Base-by-base conservation (phyloP, 495 filamentous ascomycete species). In the Penicillium taxi region DNA sequence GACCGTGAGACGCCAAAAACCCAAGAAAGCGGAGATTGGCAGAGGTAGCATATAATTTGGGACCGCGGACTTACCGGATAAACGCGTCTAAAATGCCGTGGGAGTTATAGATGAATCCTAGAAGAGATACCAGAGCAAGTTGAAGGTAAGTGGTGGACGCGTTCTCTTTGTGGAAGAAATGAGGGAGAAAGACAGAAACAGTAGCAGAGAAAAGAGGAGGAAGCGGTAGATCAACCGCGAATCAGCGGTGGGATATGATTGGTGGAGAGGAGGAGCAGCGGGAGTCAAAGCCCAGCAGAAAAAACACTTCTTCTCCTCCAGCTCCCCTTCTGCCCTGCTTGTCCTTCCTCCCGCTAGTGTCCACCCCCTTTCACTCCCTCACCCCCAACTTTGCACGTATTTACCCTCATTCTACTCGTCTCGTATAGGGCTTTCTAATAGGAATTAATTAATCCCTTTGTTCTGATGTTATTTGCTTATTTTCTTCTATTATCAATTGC, bases 351-450 rank as follows among this genome's bases (percentile, higher is more conserved):
- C 37, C 39, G 34, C 8, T 33, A 4, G 9, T 14, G 5, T 23
- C 28, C 12, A 13, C 18, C 29, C 15, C 18, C 30, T 47, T 43
- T 34, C 37, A 26, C 35, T n/a, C n/a, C 47, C 30, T 43, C 48
- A 6, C 27, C 26, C 26, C 43, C 54, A 47, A 49, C 30, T 5
- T 32, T 26, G 12, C 22, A 11, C 6, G 45, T 68, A 42, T 63
- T 65, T 67, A 46, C 53, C 55, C 64, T 67, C 55, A 29, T 73
- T 73, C 47, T 46, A 59, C 39, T 70, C 69, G 53, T 50, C 44
- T 26, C 2, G 21, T 17, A 9, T 6, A 40, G 25, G 48, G 43
- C 59, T 32, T 59, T 31, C 12, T n/a, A 0, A 28, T 17, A 24
- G 1, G 7, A 6, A 23, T 7, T 13, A 29, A 6, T 33, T 11